Evolutionary conservation across 495 filamentous ascomycete genomes (phyloP).

Genomic region (Xanthoparmelia taractica): DNA sequence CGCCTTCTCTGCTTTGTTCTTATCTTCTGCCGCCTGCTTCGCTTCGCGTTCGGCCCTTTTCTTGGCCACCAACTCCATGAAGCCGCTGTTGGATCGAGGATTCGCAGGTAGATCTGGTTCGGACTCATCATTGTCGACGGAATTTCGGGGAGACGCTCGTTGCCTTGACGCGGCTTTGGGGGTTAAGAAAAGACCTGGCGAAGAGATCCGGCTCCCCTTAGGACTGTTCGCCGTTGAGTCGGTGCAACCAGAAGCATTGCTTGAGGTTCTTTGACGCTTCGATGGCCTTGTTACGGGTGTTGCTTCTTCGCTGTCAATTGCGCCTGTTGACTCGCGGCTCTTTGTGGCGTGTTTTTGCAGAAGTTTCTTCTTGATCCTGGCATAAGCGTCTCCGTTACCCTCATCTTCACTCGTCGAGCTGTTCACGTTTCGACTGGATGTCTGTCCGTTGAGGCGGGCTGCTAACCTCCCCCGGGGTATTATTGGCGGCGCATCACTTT

Average conservation of each 20-base stretch:
- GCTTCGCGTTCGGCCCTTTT: slow-evolving; percentile 64
- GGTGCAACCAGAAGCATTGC: not conserved
- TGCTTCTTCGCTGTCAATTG: slow-evolving; percentile 19
- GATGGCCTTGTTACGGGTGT: slow-evolving; percentile 11
- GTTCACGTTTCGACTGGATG: slow-evolving; percentile 25
- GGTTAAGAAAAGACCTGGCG: slow-evolving; percentile 37
- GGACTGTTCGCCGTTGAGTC: not conserved
- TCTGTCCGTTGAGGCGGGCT: slow-evolving; percentile 49
- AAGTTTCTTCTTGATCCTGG: slow-evolving; percentile 25
- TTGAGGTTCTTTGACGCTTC: not conserved
- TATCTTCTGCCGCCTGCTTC: slow-evolving; percentile 49
- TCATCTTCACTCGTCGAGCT: slow-evolving; percentile 14
- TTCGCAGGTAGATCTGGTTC: slow-evolving; percentile 43
- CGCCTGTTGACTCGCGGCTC: not conserved
- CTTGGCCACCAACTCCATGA: slow-evolving; percentile 59
- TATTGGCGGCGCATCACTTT: slow-evolving; percentile 46
- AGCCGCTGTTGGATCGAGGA: slow-evolving; percentile 46
- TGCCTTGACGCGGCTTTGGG: slow-evolving; percentile 22
- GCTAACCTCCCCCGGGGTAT: slow-evolving; percentile 65
- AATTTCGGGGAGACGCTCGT: slow-evolving; percentile 13
- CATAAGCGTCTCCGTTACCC: slow-evolving; percentile 22
- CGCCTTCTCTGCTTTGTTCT: slow-evolving; percentile 44
- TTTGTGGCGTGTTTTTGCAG: slow-evolving; percentile 5
- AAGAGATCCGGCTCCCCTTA: slow-evolving; percentile 14
- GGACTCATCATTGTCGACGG: slow-evolving; percentile 24